Evolutionary conservation across 768 basidiomycete species (phyloP).

Genomic region (Boletus reticulatus): DNA sequence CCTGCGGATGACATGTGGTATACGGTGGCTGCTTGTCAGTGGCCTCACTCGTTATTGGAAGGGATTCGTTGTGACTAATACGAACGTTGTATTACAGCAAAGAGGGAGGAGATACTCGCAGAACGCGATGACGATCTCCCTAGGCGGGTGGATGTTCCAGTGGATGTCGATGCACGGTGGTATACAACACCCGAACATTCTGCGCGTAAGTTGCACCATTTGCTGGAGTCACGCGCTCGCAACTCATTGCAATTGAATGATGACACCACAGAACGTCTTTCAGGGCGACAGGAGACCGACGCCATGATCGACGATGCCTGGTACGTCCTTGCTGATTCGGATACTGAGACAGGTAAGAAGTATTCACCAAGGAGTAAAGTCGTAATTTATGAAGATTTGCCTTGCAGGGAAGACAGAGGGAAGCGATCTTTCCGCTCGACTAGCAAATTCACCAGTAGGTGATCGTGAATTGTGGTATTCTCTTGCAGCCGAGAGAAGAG

Average conservation of each 20-base stretch:
- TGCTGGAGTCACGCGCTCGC: neutral
- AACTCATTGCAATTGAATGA: neutral
- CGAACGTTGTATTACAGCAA: neutral
- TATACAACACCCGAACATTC: neutral
- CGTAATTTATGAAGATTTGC: neutral
- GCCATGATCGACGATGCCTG: neutral
- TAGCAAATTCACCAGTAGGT: neutral
- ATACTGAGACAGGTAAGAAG: neutral
- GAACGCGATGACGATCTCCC: neutral
- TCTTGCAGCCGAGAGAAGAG: neutral
- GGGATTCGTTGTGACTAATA: neutral
- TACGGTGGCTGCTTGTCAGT: neutral
- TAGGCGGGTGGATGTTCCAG: neutral
- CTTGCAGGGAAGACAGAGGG: neutral
- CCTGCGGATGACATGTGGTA: neutral
- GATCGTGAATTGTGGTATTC: slow-evolving; percentile 1
- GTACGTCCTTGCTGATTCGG: neutral
- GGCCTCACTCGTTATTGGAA: neutral
- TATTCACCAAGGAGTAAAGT: neutral
- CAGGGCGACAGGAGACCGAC: neutral
- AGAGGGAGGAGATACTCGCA: neutral
- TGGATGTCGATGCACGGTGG: neutral
- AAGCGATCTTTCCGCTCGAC: neutral
- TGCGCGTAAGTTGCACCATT: neutral
- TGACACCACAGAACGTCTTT: neutral